Evolutionary conservation across 768 basidiomycete species (phyloP), one percentile per base, ranked within the genome.

Genomic region (Trametes punicea): DNA sequence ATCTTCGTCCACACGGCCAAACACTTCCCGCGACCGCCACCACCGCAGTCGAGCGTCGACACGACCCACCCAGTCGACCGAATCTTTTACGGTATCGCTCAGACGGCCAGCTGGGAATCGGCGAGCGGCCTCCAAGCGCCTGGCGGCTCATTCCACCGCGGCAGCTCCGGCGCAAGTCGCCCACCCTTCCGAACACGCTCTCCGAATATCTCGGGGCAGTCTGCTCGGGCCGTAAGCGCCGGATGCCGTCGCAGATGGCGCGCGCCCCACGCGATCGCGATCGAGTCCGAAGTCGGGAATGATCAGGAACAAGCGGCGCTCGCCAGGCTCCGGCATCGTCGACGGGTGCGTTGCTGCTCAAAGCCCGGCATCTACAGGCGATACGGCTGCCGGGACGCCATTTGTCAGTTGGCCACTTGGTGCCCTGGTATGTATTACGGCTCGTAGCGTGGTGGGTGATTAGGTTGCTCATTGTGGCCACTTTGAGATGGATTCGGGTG

Each of bases 1-100:
- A 31, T 25, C 13, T n/a, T n/a, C n/a, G n/a, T 41, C 42, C 42
- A 54, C 39, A 54, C 34, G 25, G n/a, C 44, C 52, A 54, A 46
- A 54, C 26, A 45, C 42, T 30, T 54, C 52, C 52, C 52, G 52
- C 52, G 52, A 25, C 34, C 21, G 5, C 52, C 44, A 38, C 52
- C 15, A 27, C 21, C 41, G 21, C 4, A n/a, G n/a, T n/a, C n/a
- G n/a, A n/a, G n/a, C n/a, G n/a, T 26, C 25, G 25, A 15, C 23
- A 7, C n/a, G n/a, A 41, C 6, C 6, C 21, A 38, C 13, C 36
- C 36, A 38, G 16, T 16, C 16, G 16, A 38, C 36, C 36, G 16
- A 18, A 18, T 18, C 36, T 38, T 38, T 4, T 8, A 38, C 36
- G 36, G 39, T 8, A 26, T 27, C 21, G 40, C 27, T 18, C 34